Evolutionary conservation across 805 yeast genomes (phyloP).

Genomic region (Saccharomycopsis sp.): DNA sequence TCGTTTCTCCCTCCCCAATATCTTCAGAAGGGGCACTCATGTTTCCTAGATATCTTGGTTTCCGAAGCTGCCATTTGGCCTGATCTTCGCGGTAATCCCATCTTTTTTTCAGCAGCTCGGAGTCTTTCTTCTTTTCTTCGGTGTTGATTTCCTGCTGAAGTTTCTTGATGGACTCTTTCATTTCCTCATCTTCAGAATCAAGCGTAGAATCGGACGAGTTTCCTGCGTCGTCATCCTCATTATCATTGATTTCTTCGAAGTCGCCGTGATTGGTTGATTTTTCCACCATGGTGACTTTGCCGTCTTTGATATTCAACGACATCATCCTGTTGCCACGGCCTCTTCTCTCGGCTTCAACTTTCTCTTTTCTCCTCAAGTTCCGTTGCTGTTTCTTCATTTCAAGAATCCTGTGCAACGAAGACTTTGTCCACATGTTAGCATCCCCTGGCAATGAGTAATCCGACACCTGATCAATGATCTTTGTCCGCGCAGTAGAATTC

Average conservation of each 20-base stretch:
- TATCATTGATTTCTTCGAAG: conserved; percentile 26
- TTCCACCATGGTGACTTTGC: conserved; percentile 64
- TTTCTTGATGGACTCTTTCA: conserved; percentile 27
- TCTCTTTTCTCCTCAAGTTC: conserved; percentile 54
- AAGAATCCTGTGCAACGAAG: conserved; percentile 77
- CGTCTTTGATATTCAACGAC: conserved; percentile 71
- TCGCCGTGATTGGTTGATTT: conserved; percentile 26
- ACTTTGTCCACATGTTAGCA: conserved; percentile 67
- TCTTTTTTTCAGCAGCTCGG: conserved; percentile 29
- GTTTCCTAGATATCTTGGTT: conserved; percentile 7
- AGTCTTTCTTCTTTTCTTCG: conserved; percentile 29
- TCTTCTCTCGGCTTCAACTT: conserved; percentile 43
- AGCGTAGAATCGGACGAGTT: conserved; percentile 26
- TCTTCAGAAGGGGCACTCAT: background rate
- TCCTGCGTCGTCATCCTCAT: conserved; percentile 33
- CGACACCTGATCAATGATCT: conserved; percentile 85
- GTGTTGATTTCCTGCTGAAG: conserved; percentile 29
- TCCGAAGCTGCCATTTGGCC: conserved; percentile 40
- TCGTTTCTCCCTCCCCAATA: background rate
- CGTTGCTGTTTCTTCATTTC: conserved; percentile 82
- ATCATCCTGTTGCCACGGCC: conserved; percentile 73
- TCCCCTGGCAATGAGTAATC: conserved; percentile 64
- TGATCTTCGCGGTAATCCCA: conserved; percentile 59
- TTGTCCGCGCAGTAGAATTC: conserved; percentile 82
- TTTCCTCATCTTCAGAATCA: conserved; percentile 23